These are phyloP conservation scores for Spencermartinsiella ligniputridi DNA, from an alignment of 1,139 yeast genomes.

Conservation along the genomic window DNA sequence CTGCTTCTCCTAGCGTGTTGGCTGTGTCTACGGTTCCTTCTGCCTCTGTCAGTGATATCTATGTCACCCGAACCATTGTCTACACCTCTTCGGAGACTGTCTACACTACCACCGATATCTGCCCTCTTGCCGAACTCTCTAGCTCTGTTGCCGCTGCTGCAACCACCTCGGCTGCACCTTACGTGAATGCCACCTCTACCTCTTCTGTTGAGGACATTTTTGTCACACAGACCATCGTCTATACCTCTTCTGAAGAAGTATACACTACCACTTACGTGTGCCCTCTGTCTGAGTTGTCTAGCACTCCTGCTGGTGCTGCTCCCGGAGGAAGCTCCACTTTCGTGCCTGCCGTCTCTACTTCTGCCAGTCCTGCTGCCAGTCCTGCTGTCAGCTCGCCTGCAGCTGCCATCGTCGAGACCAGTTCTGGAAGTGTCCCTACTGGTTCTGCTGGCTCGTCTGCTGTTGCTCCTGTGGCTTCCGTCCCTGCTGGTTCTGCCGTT, in stretches of 20 bases:
- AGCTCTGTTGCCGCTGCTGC: background rate
- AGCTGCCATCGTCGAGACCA: background rate
- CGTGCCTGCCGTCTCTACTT: constrained; percentile 7
- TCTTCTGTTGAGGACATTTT: background rate
- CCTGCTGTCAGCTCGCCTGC: constrained; percentile 4
- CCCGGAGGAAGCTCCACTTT: constrained; percentile 1
- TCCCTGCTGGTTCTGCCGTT: constrained; percentile 1
- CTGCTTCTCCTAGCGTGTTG: background rate
- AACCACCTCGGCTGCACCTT: constrained; percentile 8
- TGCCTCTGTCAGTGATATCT: constrained; percentile 11
- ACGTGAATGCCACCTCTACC: constrained; percentile 10
- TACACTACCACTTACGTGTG: constrained; percentile 1
- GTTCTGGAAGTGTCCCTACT: background rate
- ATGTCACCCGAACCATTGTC: constrained; percentile 15
- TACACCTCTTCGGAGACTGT: constrained; percentile 15
- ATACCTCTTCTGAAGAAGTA: background rate
- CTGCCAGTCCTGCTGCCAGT: constrained; percentile 5
- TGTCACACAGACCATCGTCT: background rate
- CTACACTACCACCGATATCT: constrained; percentile 17
- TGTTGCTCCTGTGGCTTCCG: constrained; percentile 1
- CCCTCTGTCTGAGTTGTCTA: background rate
- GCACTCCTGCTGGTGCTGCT: background rate
- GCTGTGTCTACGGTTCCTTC: no score
- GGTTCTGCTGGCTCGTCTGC: background rate
- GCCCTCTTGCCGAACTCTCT: constrained; percentile 17